These are phyloP conservation scores for Leccinum solheimii DNA, from an alignment of 1,284 basidiomycete species.

Conservation along the genomic window DNA sequence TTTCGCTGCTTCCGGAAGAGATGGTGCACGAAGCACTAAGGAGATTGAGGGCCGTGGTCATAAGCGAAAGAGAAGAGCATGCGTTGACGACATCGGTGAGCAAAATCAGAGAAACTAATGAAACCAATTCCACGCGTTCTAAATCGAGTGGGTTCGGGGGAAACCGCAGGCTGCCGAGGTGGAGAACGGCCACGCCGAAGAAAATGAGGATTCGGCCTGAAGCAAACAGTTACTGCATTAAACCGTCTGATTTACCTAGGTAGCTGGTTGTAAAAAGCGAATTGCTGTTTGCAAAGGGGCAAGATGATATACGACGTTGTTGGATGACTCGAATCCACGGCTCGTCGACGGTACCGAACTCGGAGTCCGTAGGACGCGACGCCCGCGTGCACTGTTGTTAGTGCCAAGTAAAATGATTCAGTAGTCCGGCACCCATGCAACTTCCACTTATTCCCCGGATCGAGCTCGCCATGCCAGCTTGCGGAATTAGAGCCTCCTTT, in stretches of 20 bases:
- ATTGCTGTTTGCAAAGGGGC: not conserved
- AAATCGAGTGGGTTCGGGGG: not conserved
- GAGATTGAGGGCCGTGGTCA: conserved; percentile 61
- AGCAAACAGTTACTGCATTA: not conserved
- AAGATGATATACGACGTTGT: not conserved
- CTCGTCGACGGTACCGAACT: too few relatives aligned
- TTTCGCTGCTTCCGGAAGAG: conserved; percentile 62
- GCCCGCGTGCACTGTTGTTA: too few relatives aligned
- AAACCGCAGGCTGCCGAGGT: not conserved
- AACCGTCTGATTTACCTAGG: not conserved
- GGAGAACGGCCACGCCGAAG: not conserved
- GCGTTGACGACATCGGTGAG: not conserved
- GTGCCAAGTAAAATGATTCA: too few relatives aligned
- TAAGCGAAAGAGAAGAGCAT: conserved; percentile 39
- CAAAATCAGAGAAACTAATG: not conserved
- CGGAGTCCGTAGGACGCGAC: too few relatives aligned
- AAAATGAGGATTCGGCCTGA: not conserved
- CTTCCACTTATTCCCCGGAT: too few relatives aligned
- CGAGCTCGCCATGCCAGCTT: too few relatives aligned
- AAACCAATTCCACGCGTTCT: not conserved
- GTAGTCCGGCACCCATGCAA: too few relatives aligned
- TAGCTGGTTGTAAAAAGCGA: not conserved
- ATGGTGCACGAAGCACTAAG: conserved; percentile 73
- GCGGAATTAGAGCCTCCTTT: too few relatives aligned
- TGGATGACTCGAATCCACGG: not conserved